Evolutionary conservation across 768 basidiomycete species (phyloP), one percentile per base, ranked within the genome.

Genomic region (Plicaturopsis crispa): DNA sequence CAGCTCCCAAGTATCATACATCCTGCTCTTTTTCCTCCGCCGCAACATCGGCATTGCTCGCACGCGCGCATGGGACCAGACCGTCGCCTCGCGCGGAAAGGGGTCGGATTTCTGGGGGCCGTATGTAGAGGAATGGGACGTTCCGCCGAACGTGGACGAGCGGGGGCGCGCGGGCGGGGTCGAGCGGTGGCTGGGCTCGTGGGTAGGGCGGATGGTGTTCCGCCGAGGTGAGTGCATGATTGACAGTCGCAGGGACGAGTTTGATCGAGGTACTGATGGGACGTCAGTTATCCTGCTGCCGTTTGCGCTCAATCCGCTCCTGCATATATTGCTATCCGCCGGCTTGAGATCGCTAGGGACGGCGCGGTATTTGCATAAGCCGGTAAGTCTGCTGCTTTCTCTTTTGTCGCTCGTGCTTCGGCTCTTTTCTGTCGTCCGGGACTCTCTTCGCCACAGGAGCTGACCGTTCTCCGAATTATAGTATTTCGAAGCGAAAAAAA

Each of bases 401-500:
- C 13, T 30, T 31, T 18, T 21, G 14, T 5, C 26, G 24, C 17
- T 33, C 26, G n/a, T n/a, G n/a, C n/a, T n/a, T n/a, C n/a, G n/a
- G n/a, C n/a, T n/a, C 6, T 43, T 10, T 10, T 18, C 17, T 24
- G 17, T 22, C 13, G 21, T 14, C 35, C 17, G 30, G 18, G n/a
- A n/a, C n/a, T n/a, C 16, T 21, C 13, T 8, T 40, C n/a, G 23
- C 33, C 34, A 39, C 1, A 47, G 36, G 37, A 44, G 21, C n/a
- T 40, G 1, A n/a, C n/a, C n/a, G n/a, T n/a, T n/a, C n/a, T n/a
- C n/a, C n/a, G n/a, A n/a, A n/a, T n/a, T 12, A 10, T 51, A 90
- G 77, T 94, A 94, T 52, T 97, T 90, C 43, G 72, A 79, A 38
- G 63, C 80, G 1, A 97, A 97, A 60, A 75, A 74, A 36, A 92